Conservation (phyloP, 108 stramenopile species). For the Nitzschia sp. region DNA sequence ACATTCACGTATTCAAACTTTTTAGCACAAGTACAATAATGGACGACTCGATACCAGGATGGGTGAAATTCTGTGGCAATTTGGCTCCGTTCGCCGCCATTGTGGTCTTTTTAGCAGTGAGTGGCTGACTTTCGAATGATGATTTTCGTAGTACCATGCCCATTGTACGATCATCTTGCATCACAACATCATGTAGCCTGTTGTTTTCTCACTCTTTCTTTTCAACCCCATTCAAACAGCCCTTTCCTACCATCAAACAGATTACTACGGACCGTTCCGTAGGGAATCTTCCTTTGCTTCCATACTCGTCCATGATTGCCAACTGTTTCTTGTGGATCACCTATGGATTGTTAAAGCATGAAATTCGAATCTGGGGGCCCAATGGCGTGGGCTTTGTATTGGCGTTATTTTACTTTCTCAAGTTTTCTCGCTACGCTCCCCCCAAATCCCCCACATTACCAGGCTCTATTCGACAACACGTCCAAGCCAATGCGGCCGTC, state of each 20-base stretch:
- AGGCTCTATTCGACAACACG: conserved; percentile 48
- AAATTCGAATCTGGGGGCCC: conserved; percentile 46
- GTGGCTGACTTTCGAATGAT: no score
- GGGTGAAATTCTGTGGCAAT: conserved; percentile 36
- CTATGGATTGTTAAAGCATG: conserved; percentile 57
- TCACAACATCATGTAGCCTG: no score
- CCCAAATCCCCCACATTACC: conserved; percentile 44
- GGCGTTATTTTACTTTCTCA: conserved; percentile 54
- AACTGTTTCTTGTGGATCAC: conserved; percentile 38
- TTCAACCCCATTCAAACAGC: conserved; percentile 13
- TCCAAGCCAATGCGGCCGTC: conserved; percentile 9
- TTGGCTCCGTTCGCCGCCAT: conserved; percentile 46
- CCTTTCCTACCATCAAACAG: conserved; percentile 65
- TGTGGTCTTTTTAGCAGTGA: conserved; percentile 49
- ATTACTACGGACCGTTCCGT: conserved; percentile 53
- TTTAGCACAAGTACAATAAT: neutral
- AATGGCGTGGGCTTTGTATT: conserved; percentile 57
- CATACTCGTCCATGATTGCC: conserved; percentile 72
- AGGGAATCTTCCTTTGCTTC: conserved; percentile 66
- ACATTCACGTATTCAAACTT: no score
- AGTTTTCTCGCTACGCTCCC: conserved; percentile 36
- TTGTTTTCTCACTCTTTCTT: neutral
- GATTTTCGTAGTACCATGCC: no score
- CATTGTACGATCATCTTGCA: no score
- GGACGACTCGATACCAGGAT: conserved; percentile 9